Conservation (phyloP, 2,329 filamentous ascomycete species). For the Venturia pyrina region DNA sequence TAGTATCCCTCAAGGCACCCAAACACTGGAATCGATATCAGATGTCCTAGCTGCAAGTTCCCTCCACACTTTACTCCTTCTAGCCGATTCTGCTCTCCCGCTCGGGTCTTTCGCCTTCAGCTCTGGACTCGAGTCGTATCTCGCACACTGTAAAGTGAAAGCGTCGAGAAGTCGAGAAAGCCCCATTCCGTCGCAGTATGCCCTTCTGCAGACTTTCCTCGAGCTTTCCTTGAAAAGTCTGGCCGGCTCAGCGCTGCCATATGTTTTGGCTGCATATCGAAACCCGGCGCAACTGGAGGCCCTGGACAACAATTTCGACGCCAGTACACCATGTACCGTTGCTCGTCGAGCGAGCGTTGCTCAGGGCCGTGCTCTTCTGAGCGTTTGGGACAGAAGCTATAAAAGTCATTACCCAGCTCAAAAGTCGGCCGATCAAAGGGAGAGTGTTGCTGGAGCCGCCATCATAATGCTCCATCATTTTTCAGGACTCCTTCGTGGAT, state of each 20-base stretch:
- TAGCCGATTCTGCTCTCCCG: slow-evolving; percentile 72
- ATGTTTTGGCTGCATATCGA: slow-evolving; percentile 58
- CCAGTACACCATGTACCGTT: slow-evolving; percentile 68
- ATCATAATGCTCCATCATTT: slow-evolving; percentile 21
- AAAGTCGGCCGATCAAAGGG: not conserved
- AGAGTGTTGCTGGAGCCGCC: slow-evolving; percentile 14
- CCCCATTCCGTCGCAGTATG: slow-evolving; percentile 17
- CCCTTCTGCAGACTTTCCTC: slow-evolving; percentile 48
- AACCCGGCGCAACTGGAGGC: slow-evolving; percentile 39
- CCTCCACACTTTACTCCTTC: slow-evolving; percentile 62
- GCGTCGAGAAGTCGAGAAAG: slow-evolving; percentile 21
- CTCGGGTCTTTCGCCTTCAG: slow-evolving; percentile 83
- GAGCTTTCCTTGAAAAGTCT: slow-evolving; percentile 60
- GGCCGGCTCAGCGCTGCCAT: slow-evolving; percentile 63
- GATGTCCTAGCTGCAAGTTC: slow-evolving; percentile 16
- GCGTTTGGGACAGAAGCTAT: slow-evolving; percentile 67
- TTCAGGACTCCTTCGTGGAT: slow-evolving; percentile 21
- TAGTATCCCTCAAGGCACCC: not conserved
- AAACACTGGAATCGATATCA: slow-evolving; percentile 13
- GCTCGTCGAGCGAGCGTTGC: slow-evolving; percentile 64
- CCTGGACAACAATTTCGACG: slow-evolving; percentile 69
- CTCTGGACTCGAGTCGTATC: slow-evolving; percentile 71
- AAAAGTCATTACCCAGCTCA: slow-evolving; percentile 19
- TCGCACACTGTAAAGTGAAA: slow-evolving; percentile 48
- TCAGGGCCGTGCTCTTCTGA: slow-evolving; percentile 64